phyloP scores from a whole-genome alignment of 306 rosid species.

The Amphicarpaea edgeworthii region DNA sequence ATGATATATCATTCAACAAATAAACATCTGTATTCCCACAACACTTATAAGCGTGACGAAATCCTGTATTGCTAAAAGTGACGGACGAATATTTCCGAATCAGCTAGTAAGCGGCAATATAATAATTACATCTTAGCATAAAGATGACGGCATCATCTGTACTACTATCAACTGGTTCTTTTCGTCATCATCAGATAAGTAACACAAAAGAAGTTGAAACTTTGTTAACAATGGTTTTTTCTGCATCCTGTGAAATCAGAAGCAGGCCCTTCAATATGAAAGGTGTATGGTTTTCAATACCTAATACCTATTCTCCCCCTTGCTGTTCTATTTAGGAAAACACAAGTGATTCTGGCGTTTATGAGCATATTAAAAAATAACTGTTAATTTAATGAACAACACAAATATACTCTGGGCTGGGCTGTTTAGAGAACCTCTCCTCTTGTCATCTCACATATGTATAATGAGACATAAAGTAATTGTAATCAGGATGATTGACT shows the following conservation, averaged over 20 bases:
- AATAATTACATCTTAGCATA: too few species aligned
- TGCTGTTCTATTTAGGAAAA: conserved; percentile 37
- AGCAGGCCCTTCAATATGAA: conserved; percentile 38
- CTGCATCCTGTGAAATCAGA: conserved; percentile 43
- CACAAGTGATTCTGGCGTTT: conserved; percentile 24
- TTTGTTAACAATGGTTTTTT: conserved; percentile 31
- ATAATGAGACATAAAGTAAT: conserved; percentile 65
- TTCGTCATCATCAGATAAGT: conserved; percentile 35
- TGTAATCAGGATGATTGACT: conserved; percentile 83
- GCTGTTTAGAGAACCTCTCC: conserved; percentile 33
- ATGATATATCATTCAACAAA: too few species aligned
- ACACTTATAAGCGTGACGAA: too few species aligned
- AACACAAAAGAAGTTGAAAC: conserved; percentile 40
- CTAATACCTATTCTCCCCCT: conserved; percentile 32
- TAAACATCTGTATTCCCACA: too few species aligned
- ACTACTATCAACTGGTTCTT: conserved; percentile 2
- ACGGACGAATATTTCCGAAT: too few species aligned
- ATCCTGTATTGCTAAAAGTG: too few species aligned
- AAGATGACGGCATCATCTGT: conserved; percentile 14
- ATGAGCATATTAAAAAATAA: conserved; percentile 38
- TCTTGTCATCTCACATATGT: conserved; percentile 58
- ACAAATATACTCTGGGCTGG: conserved; percentile 37
- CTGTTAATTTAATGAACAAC: conserved; percentile 44
- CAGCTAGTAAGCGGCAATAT: too few species aligned
- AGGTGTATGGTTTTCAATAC: conserved; percentile 29